phyloP scores from a whole-genome alignment of 2,329 filamentous ascomycete species.

The Penicillium sumatraense region DNA sequence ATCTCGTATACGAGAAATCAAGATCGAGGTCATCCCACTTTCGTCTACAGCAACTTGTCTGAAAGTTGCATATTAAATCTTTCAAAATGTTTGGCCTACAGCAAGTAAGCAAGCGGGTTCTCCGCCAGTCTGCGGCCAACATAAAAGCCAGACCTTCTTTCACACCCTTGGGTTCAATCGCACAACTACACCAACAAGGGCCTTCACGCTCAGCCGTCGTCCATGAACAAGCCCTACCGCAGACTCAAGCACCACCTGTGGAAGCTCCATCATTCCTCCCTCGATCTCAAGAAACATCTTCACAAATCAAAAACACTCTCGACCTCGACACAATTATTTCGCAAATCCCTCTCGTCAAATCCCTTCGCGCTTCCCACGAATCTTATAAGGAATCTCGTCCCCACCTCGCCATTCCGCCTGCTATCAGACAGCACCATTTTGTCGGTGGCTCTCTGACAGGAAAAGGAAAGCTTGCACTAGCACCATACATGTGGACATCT shows the following conservation, averaged over 20 bases:
- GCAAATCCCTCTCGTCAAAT: conserved; percentile 68
- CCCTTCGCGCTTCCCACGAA: conserved; percentile 64
- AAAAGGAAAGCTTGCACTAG: conserved; percentile 72
- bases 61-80: too few species aligned
- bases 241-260: conserved; percentile 16
- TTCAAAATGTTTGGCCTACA: conserved; percentile 16
- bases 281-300: not conserved
- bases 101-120: conserved; percentile 13
- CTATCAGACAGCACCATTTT: conserved; percentile 72
- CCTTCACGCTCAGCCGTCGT: conserved; percentile 28
- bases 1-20: not conserved
- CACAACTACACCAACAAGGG: conserved; percentile 27
- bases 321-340: conserved; percentile 32
- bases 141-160: not conserved
- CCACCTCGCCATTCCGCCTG: conserved; percentile 77
- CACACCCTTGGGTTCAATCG: conserved; percentile 6
- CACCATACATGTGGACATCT: conserved; percentile 61
- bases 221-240: conserved; percentile 28
- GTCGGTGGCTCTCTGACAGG: conserved; percentile 79
- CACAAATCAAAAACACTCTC: not conserved
- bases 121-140: conserved; percentile 13
- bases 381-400: conserved; percentile 75
- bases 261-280: conserved; percentile 12
- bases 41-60: too few species aligned
- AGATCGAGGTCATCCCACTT: too few species aligned